These are phyloP conservation scores for Moniliophthora roreri DNA, from an alignment of 1,284 basidiomycete genomes.

Conservation along the genomic window DNA sequence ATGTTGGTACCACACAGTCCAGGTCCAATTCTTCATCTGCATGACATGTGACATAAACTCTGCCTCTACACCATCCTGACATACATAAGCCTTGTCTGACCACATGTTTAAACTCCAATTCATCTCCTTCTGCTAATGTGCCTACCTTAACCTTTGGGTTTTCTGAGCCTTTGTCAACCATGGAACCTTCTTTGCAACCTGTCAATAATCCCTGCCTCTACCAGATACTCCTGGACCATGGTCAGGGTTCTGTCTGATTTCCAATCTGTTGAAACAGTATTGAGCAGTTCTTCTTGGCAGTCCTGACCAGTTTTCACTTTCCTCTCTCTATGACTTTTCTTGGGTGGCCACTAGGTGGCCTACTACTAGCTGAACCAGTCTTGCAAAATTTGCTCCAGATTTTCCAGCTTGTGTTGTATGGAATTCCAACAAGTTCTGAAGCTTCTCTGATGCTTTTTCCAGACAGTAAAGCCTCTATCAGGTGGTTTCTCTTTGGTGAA, in stretches of 20 bases:
- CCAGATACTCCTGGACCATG: constrained; percentile 18
- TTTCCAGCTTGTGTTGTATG: too few species aligned
- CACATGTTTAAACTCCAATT: constrained; percentile 15
- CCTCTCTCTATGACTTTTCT: too few species aligned
- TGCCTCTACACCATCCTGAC: constrained; percentile 16
- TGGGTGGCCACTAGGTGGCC: too few species aligned
- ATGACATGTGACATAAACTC: constrained; percentile 16
- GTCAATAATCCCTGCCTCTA: constrained; percentile 18
- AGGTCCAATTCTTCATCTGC: constrained; percentile 13
- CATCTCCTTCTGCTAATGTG: constrained; percentile 4
- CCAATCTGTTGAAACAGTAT: too few species aligned
- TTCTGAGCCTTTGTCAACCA: constrained; percentile 19
- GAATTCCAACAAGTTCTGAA: too few species aligned
- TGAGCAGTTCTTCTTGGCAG: too few species aligned
- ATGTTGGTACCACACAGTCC: constrained; percentile 11
- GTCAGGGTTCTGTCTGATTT: constrained; percentile 13
- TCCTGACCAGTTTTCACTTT: too few species aligned
- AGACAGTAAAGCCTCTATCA: too few species aligned
- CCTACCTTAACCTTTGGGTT: constrained; percentile 18
- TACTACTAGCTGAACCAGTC: too few species aligned
- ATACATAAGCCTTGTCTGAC: constrained; percentile 23
- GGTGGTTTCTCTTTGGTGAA: too few species aligned
- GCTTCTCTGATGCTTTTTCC: too few species aligned
- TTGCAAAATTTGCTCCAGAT: too few species aligned
- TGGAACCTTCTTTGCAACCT: constrained; percentile 22